Conservation (phyloP, 2,329 filamentous ascomycete genomes). For the Ploettnerulaceae sp. region DNA sequence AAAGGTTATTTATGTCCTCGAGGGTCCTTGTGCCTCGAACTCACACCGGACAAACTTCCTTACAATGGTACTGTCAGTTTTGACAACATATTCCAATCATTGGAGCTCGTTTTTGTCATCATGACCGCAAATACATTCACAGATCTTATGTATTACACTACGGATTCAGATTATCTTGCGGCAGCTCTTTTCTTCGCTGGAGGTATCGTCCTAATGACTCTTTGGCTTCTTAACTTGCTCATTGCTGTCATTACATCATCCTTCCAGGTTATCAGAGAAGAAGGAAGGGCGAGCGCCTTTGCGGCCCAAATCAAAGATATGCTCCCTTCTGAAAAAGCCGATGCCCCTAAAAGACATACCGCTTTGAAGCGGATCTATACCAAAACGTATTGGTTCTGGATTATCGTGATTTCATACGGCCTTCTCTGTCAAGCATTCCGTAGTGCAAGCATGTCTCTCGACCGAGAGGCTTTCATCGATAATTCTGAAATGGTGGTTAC, state of each 20-base stretch:
- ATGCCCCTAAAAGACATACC: conserved; percentile 37
- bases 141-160: conserved; percentile 90
- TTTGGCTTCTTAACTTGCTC: conserved; percentile 91
- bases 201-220: conserved; percentile 82
- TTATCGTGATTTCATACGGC: conserved; percentile 72
- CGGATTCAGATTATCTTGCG: conserved; percentile 83
- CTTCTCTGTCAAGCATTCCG: conserved; percentile 74
- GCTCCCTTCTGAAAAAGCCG: conserved; percentile 30
- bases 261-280: conserved; percentile 96
- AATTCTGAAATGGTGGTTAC: conserved; percentile 72
- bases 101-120: conserved; percentile 94
- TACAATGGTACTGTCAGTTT: conserved; percentile 86
- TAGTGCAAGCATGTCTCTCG: conserved; percentile 67
- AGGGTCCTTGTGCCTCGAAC: conserved; percentile 78
- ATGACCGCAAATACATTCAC: conserved; percentile 98
- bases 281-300: conserved; percentile 91
- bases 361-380: conserved; percentile 67
- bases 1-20: conserved; percentile 89
- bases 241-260: conserved; percentile 98
- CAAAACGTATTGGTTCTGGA: conserved; percentile 72
- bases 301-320: conserved; percentile 60
- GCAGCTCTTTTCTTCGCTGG: conserved; percentile 73
- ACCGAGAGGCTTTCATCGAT: conserved; percentile 61
- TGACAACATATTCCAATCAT: conserved; percentile 86
- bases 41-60: conserved; percentile 54